phyloP scores from a whole-genome alignment of 2,329 filamentous ascomycete genomes.

The Aureobasidium melanogenum region DNA sequence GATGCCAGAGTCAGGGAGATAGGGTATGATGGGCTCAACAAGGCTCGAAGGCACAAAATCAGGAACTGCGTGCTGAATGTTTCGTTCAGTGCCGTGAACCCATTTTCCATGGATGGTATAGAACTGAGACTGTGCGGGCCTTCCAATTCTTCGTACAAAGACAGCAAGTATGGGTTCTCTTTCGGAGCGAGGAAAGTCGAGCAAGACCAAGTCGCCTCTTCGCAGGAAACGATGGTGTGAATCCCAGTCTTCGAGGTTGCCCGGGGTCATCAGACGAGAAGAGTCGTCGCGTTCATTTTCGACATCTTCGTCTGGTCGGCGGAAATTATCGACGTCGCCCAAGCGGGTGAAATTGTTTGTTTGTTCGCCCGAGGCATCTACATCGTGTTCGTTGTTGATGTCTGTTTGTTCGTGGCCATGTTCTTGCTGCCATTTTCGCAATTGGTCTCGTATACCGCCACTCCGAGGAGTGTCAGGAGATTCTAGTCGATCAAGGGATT shows the following conservation, averaged over 20 bases:
- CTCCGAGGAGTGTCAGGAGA: neutral
- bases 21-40: slow-evolving; percentile 40
- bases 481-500: neutral
- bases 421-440: slow-evolving; percentile 36
- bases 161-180: slow-evolving; percentile 40
- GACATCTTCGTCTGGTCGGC: slow-evolving; percentile 17
- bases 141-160: slow-evolving; percentile 34
- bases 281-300: slow-evolving; percentile 19
- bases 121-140: slow-evolving; percentile 34
- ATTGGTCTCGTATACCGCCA: slow-evolving; percentile 25
- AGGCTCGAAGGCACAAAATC: slow-evolving; percentile 38
- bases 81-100: slow-evolving; percentile 29
- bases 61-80: slow-evolving; percentile 42
- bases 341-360: slow-evolving; percentile 24
- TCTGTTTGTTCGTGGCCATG: slow-evolving; percentile 24
- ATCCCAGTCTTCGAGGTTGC: slow-evolving; percentile 26
- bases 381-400: slow-evolving; percentile 16
- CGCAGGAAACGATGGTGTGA: slow-evolving; percentile 29
- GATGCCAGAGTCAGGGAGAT: slow-evolving; percentile 39
- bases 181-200: slow-evolving; percentile 21
- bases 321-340: slow-evolving; percentile 20
- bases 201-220: slow-evolving; percentile 42
- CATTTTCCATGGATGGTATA: slow-evolving; percentile 43
- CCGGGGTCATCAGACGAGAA: slow-evolving; percentile 16
- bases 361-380: slow-evolving; percentile 19